Evolutionary conservation across 805 yeast genomes (phyloP).

Genomic region (Yarrowia hollandica): DNA sequence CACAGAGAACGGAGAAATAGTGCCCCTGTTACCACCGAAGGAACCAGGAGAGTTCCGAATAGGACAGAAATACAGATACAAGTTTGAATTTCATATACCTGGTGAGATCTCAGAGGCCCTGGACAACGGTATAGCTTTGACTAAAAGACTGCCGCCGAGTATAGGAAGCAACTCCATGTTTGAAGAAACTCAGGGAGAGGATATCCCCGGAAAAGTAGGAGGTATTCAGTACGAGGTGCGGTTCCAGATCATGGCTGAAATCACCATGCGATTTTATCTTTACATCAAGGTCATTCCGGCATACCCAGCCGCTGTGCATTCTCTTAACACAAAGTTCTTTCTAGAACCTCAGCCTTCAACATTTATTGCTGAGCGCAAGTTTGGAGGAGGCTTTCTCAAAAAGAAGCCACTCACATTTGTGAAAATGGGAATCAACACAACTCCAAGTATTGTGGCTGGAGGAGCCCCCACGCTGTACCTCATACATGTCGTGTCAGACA

Average conservation of each 20-base stretch:
- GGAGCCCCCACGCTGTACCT: conserved; percentile 22
- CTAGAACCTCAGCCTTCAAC: conserved; percentile 11
- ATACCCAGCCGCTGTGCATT: conserved; percentile 24
- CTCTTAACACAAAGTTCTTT: conserved; percentile 21
- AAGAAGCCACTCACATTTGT: conserved; percentile 1
- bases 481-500: not conserved
- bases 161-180: conserved; percentile 23
- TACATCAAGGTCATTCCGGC: conserved; percentile 8
- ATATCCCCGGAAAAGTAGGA: conserved; percentile 10
- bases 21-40: not conserved
- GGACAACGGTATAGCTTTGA: conserved; percentile 14
- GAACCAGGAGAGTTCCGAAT: conserved; percentile 9
- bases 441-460: conserved; percentile 16
- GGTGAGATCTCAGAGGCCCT: conserved; percentile 8
- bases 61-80: conserved; percentile 15
- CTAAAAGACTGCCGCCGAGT: conserved; percentile 1
- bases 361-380: not conserved
- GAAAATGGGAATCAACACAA: conserved; percentile 15
- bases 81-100: conserved; percentile 10
- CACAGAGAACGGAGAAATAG: not conserved
- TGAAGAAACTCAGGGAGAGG: conserved; percentile 14
- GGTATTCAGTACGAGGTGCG: conserved; percentile 20
- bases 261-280: conserved; percentile 15
- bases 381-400: conserved; percentile 13
- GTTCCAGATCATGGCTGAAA: conserved; percentile 21